Evolutionary conservation across 805 yeast species (phyloP).

Genomic region (Ogataea henricii): DNA sequence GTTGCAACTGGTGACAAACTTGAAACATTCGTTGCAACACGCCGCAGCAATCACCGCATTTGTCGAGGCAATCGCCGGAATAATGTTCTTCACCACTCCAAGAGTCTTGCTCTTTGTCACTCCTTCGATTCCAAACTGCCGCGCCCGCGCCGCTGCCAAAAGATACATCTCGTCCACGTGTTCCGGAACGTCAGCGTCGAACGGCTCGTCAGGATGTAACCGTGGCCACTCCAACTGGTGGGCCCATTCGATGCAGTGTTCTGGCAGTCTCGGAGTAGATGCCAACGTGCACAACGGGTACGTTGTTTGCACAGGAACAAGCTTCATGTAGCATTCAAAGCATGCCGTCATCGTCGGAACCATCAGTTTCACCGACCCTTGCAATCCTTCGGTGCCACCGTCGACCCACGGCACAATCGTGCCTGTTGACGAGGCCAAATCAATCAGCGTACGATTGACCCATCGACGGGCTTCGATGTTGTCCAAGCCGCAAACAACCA

Average conservation of each 20-base stretch:
- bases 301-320: slow-evolving; percentile 63
- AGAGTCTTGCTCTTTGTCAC: slow-evolving; percentile 71
- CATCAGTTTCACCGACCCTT: slow-evolving; percentile 87
- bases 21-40: slow-evolving; percentile 84
- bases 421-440: slow-evolving; percentile 54
- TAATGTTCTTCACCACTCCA: slow-evolving; percentile 88
- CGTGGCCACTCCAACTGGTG: slow-evolving; percentile 73
- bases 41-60: slow-evolving; percentile 90
- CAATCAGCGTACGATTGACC: slow-evolving; percentile 72
- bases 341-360: slow-evolving; percentile 86
- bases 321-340: slow-evolving; percentile 85
- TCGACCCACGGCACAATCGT: slow-evolving; percentile 73
- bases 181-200: slow-evolving; percentile 69
- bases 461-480: slow-evolving; percentile 88
- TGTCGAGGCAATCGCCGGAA: slow-evolving; percentile 93
- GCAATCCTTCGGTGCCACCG: slow-evolving; percentile 94
- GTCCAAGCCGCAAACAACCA: slow-evolving; percentile 86
- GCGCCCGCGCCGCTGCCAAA: slow-evolving; percentile 60
- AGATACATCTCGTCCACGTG: slow-evolving; percentile 66
- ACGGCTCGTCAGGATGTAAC: slow-evolving; percentile 43
- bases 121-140: slow-evolving; percentile 66
- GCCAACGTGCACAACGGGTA: slow-evolving; percentile 95
- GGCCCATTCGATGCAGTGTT: slow-evolving; percentile 94
- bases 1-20: slow-evolving; percentile 68
- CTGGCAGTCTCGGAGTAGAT: slow-evolving; percentile 90